These are phyloP conservation scores for Heracleum sosnowskyi DNA, from an alignment of 129 eudicot genomes.

Conservation along the genomic window DNA sequence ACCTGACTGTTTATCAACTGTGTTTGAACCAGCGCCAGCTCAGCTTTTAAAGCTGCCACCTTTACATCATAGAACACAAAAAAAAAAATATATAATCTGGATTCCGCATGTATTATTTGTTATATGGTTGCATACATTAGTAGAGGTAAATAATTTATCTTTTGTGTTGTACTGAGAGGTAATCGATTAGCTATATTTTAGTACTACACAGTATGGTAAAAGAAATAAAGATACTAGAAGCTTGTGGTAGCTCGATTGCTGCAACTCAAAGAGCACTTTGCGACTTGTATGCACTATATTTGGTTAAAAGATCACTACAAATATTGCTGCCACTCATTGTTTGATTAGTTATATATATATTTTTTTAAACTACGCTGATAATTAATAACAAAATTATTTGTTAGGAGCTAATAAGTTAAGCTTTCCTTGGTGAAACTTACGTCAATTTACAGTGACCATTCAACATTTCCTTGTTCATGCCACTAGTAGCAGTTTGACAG, in stretches of 20 bases:
- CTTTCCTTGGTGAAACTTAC: not conserved
- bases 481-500: too few species aligned
- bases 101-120: not conserved
- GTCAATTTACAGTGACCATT: not conserved
- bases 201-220: not conserved
- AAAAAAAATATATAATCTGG: not conserved
- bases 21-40: conserved; percentile 22
- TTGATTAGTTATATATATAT: not conserved
- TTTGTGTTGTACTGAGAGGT: not conserved
- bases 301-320: not conserved
- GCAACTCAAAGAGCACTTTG: conserved; percentile 1
- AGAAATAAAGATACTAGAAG: not conserved
- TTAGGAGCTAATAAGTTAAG: not conserved
- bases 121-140: not conserved
- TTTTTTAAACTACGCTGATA: too few species aligned
- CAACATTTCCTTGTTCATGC: too few species aligned
- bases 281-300: conserved; percentile 1
- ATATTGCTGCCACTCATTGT: not conserved
- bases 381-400: not conserved
- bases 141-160: not conserved
- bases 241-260: not conserved
- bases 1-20: conserved; percentile 18
- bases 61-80: not conserved
- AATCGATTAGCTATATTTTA: not conserved
- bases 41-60: conserved; percentile 22